Evolutionary conservation across 1,139 yeast species (phyloP), one percentile per base, ranked within the genome.

Genomic region (Neolecta irregularis): DNA sequence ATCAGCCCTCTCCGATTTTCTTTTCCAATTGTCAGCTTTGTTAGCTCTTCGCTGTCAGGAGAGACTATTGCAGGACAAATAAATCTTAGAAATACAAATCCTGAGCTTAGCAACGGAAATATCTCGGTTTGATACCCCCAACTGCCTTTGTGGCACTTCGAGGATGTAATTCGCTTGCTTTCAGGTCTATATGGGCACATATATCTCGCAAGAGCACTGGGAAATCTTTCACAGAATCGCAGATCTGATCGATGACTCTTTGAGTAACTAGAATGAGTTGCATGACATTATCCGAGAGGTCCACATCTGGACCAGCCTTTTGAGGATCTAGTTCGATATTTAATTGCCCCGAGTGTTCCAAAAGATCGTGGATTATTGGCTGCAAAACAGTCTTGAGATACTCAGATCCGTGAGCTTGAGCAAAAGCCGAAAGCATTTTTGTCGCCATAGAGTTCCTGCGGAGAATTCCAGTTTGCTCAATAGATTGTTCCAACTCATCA

Each of bases 51-150:
- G 5, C 73, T 62, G 43, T 78, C 91, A 0, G 93, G 93, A 34
- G 83, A 72, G 5, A 81, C 80, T 39, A 83, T 67, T 0, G 85
- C 85, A 3, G 95, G 95, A 49, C 92, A 80, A 36, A 79, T 64
- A 45, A 77, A 74, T 44, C 93, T 62, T 44, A 83, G 60, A 50
- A 81, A 80, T 25, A 81, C 57, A 49, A 79, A 81, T 0, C 92
- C 76, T n/a, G n/a, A n/a, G n/a, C n/a, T n/a, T n/a, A 0, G 93
- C 91, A 15, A 79, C 79, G 12, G 25, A 23, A 11, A 23, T 23
- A 23, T 23, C 11, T 4, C 25, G 12, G 12, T n/a, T n/a, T n/a
- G n/a, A n/a, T n/a, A n/a, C n/a, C n/a, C n/a, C n/a, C n/a, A n/a
- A n/a, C n/a, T n/a, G n/a, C n/a, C n/a, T n/a, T n/a, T n/a, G n/a